Conservation (phyloP, 169 alveolate genomes). For the Perkinsus chesapeaki region DNA sequence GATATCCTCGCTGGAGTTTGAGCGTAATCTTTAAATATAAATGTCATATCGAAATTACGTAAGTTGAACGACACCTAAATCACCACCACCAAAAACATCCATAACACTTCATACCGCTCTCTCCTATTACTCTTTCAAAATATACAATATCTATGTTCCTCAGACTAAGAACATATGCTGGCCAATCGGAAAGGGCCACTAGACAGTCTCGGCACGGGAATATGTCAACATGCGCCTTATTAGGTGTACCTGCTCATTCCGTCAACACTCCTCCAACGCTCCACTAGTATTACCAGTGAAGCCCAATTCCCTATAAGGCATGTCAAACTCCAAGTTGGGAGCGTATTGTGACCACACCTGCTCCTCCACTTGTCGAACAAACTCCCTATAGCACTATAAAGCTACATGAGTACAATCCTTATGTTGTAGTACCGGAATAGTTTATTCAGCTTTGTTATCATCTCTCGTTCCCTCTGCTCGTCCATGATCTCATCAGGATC, state of each 20-base stretch:
- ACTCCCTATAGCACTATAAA: neutral
- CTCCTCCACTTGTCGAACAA: neutral
- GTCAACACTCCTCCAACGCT: slow-evolving; percentile 72
- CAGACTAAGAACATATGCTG: slow-evolving; percentile 89
- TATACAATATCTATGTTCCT: slow-evolving; percentile 91
- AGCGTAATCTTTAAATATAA: slow-evolving; percentile 65
- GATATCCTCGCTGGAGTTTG: neutral
- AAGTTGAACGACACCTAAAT: slow-evolving; percentile 17
- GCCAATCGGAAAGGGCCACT: slow-evolving; percentile 87
- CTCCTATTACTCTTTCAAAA: slow-evolving; percentile 92
- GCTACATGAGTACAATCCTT: neutral
- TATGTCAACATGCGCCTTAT: slow-evolving; percentile 83
- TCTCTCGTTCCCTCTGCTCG: slow-evolving; percentile 90
- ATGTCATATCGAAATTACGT: slow-evolving; percentile 91
- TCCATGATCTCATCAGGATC: slow-evolving; percentile 93
- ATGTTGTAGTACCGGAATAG: slow-evolving; percentile 74
- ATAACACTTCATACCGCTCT: slow-evolving; percentile 18
- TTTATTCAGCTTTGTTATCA: slow-evolving; percentile 75
- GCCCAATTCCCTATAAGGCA: slow-evolving; percentile 51
- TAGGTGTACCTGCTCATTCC: slow-evolving; percentile 81
- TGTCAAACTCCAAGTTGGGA: slow-evolving; percentile 62
- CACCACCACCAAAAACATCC: neutral
- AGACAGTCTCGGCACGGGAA: slow-evolving; percentile 90
- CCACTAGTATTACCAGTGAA: slow-evolving; percentile 14
- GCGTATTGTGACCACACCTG: neutral